Evolutionary conservation across 2,329 filamentous ascomycete genomes (phyloP).

Genomic region (Fusarium buxicola): DNA sequence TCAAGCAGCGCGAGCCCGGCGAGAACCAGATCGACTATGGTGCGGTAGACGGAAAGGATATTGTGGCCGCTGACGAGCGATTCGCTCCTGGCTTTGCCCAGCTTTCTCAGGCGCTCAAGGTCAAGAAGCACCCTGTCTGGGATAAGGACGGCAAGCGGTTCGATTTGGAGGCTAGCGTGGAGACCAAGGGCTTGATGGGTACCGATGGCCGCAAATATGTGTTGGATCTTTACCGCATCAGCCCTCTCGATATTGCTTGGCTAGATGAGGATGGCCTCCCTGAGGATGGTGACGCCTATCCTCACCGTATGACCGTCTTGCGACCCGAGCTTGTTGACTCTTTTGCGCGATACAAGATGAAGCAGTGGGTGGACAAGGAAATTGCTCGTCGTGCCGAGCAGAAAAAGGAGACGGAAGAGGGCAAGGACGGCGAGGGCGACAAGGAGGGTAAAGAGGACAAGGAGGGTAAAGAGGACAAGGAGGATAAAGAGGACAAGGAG

Average conservation of each 20-base stretch:
- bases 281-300: constrained; percentile 70
- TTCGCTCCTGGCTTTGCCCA: constrained; percentile 89
- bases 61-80: constrained; percentile 88
- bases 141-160: constrained; percentile 94
- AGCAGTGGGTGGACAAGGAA: constrained; percentile 87
- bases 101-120: constrained; percentile 87
- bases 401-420: constrained; percentile 43
- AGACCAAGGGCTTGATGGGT: constrained; percentile 97
- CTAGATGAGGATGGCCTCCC: constrained; percentile 76
- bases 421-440: constrained; percentile 45
- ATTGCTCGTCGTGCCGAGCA: constrained; percentile 68
- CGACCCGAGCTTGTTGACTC: constrained; percentile 90
- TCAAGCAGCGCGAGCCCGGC: constrained; percentile 96
- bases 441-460: constrained; percentile 48
- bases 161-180: constrained; percentile 93
- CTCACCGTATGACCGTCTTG: constrained; percentile 95
- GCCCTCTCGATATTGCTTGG: constrained; percentile 91
- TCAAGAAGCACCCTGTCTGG: constrained; percentile 97
- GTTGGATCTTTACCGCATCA: constrained; percentile 95
- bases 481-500: constrained; percentile 42
- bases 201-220: constrained; percentile 98
- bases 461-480: constrained; percentile 51
- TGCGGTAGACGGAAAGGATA: constrained; percentile 95
- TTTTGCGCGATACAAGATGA: constrained; percentile 86
- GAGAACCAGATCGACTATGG: constrained; percentile 99